Evolutionary conservation across 306 rosid species (phyloP).

Genomic region (Cyamopsis tetragonoloba): DNA sequence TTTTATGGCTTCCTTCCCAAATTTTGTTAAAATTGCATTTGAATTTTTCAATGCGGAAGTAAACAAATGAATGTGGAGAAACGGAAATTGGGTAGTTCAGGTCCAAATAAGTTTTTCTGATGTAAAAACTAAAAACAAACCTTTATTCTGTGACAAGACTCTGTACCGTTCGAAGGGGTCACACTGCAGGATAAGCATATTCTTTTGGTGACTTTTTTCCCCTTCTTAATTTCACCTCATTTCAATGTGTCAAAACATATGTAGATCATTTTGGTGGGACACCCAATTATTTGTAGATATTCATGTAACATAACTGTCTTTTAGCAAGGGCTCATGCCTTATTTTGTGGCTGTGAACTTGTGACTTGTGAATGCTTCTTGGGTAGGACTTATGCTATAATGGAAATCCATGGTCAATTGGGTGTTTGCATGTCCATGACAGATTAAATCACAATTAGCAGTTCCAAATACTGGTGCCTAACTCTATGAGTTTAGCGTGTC

Average conservation of each 20-base stretch:
- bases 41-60: neutral
- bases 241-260: too few species aligned
- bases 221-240: neutral
- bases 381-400: constrained; percentile 5
- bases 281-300: neutral
- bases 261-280: too few species aligned
- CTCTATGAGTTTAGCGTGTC: neutral
- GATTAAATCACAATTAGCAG: neutral
- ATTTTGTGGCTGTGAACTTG: too few species aligned
- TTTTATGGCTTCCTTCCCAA: constrained; percentile 1
- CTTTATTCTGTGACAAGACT: neutral
- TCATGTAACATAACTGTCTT: neutral
- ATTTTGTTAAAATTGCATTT: neutral
- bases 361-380: constrained; percentile 1
- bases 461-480: neutral
- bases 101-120: neutral
- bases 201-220: neutral
- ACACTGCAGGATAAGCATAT: neutral
- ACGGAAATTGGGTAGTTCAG: neutral
- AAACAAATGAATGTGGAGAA: neutral
- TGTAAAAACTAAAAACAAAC: neutral
- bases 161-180: neutral
- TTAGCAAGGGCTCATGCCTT: too few species aligned
- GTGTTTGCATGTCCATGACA: neutral
- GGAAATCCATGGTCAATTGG: neutral